Conservation (phyloP, 805 yeast species). For the Wickerhamiella hasegawae region DNA sequence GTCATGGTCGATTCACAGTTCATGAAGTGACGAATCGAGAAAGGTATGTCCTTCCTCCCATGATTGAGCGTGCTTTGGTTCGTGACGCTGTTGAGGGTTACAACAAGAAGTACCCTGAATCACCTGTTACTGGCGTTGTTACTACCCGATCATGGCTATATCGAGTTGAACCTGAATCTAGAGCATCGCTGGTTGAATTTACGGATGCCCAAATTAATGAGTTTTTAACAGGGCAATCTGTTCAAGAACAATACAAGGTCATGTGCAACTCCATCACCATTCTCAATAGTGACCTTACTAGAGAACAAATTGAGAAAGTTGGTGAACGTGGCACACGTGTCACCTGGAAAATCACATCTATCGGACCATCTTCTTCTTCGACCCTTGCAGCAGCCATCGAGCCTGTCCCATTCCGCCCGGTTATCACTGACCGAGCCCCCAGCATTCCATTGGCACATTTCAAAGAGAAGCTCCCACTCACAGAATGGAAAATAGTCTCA, state of each 20-base stretch:
- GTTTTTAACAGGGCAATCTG: too few relatives aligned
- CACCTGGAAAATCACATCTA: not conserved
- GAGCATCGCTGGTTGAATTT: conserved; percentile 1
- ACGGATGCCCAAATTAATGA: too few relatives aligned
- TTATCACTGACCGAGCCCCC: not conserved
- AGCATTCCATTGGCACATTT: not conserved
- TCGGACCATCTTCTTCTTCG: not conserved
- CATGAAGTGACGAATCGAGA: conserved; percentile 3
- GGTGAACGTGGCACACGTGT: not conserved
- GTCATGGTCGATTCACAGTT: conserved; percentile 3
- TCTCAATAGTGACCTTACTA: conserved; percentile 4
- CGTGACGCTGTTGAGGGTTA: conserved; percentile 3
- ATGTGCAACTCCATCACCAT: conserved; percentile 1
- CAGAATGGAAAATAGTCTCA: not conserved
- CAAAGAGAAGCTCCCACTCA: not conserved
- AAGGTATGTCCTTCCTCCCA: conserved; percentile 5
- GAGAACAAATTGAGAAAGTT: not conserved
- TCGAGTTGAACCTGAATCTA: conserved; percentile 2
- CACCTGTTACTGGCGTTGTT: not conserved
- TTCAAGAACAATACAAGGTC: not conserved
- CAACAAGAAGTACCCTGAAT: not conserved
- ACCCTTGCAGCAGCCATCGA: not conserved
- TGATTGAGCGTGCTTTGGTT: conserved; percentile 10
- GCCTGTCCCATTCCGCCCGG: not conserved
- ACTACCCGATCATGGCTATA: not conserved